These are phyloP conservation scores for Chaetomium olivaceum DNA, from an alignment of 2,329 filamentous ascomycete species.

Conservation along the genomic window DNA sequence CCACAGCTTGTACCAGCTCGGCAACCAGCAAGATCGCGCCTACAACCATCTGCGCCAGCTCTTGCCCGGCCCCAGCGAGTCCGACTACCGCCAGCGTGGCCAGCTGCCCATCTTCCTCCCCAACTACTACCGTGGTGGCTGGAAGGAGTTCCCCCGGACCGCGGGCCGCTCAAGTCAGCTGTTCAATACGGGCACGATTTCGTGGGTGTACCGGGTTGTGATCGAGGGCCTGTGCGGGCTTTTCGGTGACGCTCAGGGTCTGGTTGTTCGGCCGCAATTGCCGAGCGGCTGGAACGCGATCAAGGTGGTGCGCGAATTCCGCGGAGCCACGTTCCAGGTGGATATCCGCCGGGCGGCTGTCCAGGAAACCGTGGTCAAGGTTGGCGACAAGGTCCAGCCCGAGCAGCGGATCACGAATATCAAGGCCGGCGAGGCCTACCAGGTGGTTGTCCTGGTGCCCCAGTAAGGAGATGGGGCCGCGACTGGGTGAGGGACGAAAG, in stretches of 20 bases:
- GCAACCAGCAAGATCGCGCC: constrained; percentile 50
- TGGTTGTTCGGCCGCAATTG: constrained; percentile 52
- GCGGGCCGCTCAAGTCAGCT: constrained; percentile 58
- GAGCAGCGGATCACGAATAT: constrained; percentile 46
- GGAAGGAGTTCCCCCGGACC: constrained; percentile 50
- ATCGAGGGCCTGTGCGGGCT: constrained; percentile 58
- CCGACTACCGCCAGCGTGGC: constrained; percentile 53
- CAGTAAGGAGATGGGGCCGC: constrained; percentile 11
- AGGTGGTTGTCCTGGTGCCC: constrained; percentile 42
- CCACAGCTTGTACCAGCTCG: constrained; percentile 54
- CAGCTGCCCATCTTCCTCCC: constrained; percentile 60
- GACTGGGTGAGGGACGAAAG: not conserved
- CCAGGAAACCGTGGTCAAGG: constrained; percentile 43
- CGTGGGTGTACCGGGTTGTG: constrained; percentile 57
- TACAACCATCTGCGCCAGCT: constrained; percentile 54
- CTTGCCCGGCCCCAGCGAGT: constrained; percentile 53
- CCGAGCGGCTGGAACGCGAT: constrained; percentile 50
- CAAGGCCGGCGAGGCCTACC: constrained; percentile 46
- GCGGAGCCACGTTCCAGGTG: constrained; percentile 52
- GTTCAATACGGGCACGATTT: constrained; percentile 60
- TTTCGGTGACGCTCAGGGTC: constrained; percentile 49
- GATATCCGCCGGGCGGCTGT: constrained; percentile 47
- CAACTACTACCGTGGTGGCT: constrained; percentile 59
- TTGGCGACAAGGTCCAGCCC: constrained; percentile 43
- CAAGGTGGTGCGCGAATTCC: constrained; percentile 48